phyloP scores from a whole-genome alignment of 2,329 filamentous ascomycete genomes.

The Calonectria honghensis region DNA sequence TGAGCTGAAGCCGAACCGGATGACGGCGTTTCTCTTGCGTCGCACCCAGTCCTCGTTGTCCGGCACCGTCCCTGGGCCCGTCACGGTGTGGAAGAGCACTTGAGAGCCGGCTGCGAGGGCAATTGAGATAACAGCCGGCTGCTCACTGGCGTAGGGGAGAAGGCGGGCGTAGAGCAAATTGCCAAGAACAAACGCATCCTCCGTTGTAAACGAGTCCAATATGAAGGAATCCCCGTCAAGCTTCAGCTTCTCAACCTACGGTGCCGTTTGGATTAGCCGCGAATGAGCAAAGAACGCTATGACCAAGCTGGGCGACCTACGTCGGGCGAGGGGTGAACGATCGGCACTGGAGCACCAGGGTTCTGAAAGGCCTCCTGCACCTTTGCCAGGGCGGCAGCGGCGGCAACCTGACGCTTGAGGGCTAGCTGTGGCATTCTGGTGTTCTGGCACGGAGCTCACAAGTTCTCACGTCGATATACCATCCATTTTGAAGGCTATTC shows the following conservation, averaged over 20 bases:
- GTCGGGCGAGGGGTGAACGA: conserved; percentile 49
- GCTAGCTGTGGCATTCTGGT: conserved; percentile 45
- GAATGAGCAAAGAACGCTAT: conserved; percentile 2
- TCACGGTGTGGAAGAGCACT: conserved; percentile 81
- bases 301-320: conserved; percentile 37
- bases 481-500: neutral
- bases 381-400: conserved; percentile 46
- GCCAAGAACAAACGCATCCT: conserved; percentile 80
- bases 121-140: conserved; percentile 78
- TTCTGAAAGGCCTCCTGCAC: conserved; percentile 48
- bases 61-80: conserved; percentile 79
- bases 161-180: conserved; percentile 79
- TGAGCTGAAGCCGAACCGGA: conserved; percentile 81
- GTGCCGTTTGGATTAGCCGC: neutral
- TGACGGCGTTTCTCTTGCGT: conserved; percentile 82
- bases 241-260: conserved; percentile 56
- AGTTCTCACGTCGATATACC: neutral
- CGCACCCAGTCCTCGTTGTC: conserved; percentile 84
- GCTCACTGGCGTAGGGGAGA: conserved; percentile 64
- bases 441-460: too few relatives aligned
- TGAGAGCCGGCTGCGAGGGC: conserved; percentile 75
- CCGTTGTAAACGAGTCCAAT: conserved; percentile 74
- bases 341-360: conserved; percentile 35
- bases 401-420: conserved; percentile 43
- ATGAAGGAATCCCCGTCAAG: conserved; percentile 66